phyloP scores from a whole-genome alignment of 2,329 filamentous ascomycete species.

The Colletotrichum phormii region DNA sequence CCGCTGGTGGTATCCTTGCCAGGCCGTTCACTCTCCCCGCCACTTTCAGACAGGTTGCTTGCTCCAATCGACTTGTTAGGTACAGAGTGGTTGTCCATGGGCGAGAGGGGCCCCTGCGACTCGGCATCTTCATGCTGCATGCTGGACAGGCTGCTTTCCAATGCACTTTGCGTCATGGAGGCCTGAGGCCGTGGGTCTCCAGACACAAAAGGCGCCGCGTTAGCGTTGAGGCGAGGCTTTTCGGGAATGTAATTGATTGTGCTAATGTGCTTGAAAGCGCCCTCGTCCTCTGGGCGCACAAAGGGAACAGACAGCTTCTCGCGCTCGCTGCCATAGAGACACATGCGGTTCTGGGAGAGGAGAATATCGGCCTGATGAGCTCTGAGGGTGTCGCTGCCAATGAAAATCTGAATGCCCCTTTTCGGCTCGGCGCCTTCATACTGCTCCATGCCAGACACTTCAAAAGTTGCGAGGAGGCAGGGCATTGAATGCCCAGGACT shows the following conservation, averaged over 20 bases:
- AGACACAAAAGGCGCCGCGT: slow-evolving; percentile 55
- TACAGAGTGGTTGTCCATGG: slow-evolving; percentile 49
- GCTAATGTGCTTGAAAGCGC: slow-evolving; percentile 80
- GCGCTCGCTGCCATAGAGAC: slow-evolving; percentile 85
- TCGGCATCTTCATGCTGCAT: slow-evolving; percentile 44
- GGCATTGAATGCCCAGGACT: slow-evolving; percentile 85
- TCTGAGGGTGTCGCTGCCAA: slow-evolving; percentile 89
- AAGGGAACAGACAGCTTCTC: slow-evolving; percentile 92
- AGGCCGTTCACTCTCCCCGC: slow-evolving; percentile 56
- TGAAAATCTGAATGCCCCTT: slow-evolving; percentile 83
- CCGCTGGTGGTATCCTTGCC: slow-evolving; percentile 38
- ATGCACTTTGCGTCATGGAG: slow-evolving; percentile 35
- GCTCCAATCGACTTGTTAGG: slow-evolving; percentile 47
- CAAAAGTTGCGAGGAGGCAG: slow-evolving; percentile 82
- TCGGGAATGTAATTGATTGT: slow-evolving; percentile 69
- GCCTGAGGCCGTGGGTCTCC: slow-evolving; percentile 47
- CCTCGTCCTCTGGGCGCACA: slow-evolving; percentile 90
- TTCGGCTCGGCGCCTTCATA: slow-evolving; percentile 61
- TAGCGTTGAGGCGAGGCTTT: slow-evolving; percentile 70
- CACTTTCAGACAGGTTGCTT: slow-evolving; percentile 56
- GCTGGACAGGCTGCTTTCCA: slow-evolving; percentile 40
- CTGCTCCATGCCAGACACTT: slow-evolving; percentile 72
- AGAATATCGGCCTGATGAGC: slow-evolving; percentile 90
- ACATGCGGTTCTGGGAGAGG: slow-evolving; percentile 91
- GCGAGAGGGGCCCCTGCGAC: slow-evolving; percentile 47